Percentiles rank a stretch among this genome's conserved stretches.
Conservation (phyloP, 2,329 filamentous ascomycete genomes). For the Teratosphaeria destructans region DNA sequence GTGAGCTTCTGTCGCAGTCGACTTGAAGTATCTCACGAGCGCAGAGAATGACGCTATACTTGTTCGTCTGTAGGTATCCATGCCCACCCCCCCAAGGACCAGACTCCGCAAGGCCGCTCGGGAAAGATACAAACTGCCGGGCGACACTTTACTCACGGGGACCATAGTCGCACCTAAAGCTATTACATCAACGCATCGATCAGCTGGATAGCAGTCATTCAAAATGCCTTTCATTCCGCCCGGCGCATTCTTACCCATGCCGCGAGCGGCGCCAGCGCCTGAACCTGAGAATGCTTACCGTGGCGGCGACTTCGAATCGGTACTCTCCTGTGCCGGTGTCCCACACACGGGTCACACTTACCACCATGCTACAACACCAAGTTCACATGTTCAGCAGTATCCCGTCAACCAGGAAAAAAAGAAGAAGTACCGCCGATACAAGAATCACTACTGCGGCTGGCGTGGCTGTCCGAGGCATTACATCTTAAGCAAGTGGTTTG, state of each 20-base stretch:
- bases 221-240: not conserved
- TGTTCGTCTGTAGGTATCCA: too few relatives aligned
- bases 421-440: not conserved
- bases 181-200: not conserved
- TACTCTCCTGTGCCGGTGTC: not conserved
- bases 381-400: not conserved
- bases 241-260: not conserved
- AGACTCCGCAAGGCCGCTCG: not conserved
- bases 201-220: not conserved
- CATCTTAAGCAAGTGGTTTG: not conserved
- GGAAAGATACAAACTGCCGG: not conserved
- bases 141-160: not conserved
- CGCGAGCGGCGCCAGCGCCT: not conserved
- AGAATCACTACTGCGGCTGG: conserved; percentile 1
- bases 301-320: not conserved
- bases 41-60: too few relatives aligned
- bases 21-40: too few relatives aligned
- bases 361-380: not conserved
- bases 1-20: not conserved
- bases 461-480: not conserved
- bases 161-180: not conserved
- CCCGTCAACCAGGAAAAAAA: not conserved
- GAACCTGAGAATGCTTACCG: not conserved
- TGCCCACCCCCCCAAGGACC: too few relatives aligned
- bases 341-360: not conserved